These are phyloP conservation scores for Teunomyces atbi DNA, from an alignment of 805 yeast species.

Conservation along the genomic window DNA sequence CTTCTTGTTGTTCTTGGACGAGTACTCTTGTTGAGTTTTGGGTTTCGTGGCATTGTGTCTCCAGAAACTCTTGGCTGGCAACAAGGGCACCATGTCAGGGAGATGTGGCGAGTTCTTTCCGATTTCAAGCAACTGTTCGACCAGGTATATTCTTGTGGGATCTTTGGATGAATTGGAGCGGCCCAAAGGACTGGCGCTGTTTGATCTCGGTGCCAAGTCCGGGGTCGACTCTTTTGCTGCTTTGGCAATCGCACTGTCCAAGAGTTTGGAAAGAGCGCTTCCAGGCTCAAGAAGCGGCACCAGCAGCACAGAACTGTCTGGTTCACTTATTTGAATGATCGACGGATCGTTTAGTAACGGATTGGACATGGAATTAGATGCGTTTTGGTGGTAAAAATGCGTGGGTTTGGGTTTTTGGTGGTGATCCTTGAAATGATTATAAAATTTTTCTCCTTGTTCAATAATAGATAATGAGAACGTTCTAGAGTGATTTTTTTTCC, in stretches of 20 bases:
- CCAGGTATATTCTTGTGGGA: conserved; percentile 21
- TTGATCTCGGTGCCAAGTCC: conserved; percentile 22
- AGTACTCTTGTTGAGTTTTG: conserved; percentile 3
- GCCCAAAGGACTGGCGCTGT: conserved; percentile 9
- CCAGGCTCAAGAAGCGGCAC: conserved; percentile 25
- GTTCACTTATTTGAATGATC: conserved; percentile 18
- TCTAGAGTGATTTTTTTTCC: neutral
- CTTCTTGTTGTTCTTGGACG: conserved; percentile 15
- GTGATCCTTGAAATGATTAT: neutral
- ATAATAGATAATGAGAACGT: neutral
- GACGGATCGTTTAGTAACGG: conserved; percentile 32
- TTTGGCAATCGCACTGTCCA: conserved; percentile 47
- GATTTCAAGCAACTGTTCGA: conserved; percentile 29
- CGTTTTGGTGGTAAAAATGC: neutral
- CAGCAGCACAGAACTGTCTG: conserved; percentile 5
- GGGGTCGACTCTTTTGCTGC: conserved; percentile 47
- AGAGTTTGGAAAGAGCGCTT: conserved; percentile 38
- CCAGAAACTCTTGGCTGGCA: conserved; percentile 54
- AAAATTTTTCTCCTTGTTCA: conserved; percentile 1
- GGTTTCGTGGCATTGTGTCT: conserved; percentile 27
- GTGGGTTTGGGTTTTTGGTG: neutral
- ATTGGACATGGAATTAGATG: conserved; percentile 10
- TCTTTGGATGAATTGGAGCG: conserved; percentile 4
- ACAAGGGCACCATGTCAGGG: conserved; percentile 14
- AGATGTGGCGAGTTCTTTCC: conserved; percentile 28